Evolutionary conservation across 371 early-diverging fungal species (phyloP), one percentile per base, ranked within the genome.

Genomic region (Saksenaea vasiformis): DNA sequence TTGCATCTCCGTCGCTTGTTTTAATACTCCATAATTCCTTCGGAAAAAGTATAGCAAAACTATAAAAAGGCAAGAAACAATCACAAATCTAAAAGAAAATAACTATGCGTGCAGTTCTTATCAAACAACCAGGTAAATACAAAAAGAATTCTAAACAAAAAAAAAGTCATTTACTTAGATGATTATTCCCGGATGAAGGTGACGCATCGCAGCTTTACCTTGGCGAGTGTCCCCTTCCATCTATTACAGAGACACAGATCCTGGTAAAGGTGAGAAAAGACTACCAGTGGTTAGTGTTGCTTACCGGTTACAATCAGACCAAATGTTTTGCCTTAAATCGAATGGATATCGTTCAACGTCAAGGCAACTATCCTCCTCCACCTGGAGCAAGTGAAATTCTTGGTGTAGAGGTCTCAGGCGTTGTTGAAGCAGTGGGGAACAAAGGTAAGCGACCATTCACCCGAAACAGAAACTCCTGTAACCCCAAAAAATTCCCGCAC

Each of bases 351-450:
- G 19, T 84, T 5, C 92, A 92, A 74, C 85, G 94, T 57, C 73
- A 87, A 57, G 92, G 92, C 2, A 60, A 58, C 22, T 92, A 93
- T 59, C 92, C 91, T 15, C 74, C 85, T n/a, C 91, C 92, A 7
- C 68, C 80, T 0, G 85, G 81, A 31, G 89, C 82, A 7, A 85
- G 90, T 31, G 68, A 76, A 5, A 86, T 91, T 58, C 76, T 93
- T 14, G 94, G 94, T 31, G 90, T 92, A 9, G 92, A 93, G 72
- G 80, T 90, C 15, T 76, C 91, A 0, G 94, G 94, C 34, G 76
- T 75, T 22, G 83, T 93, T 41, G 89, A 77, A 35, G 70, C 71
- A 13, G 62, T 80, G 39, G 88, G 89, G 1, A 63, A 67, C 17
- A 62, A 79, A 15, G 83, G 83, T 74, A 77, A 60, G 31, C 17